Conservation (phyloP, 164 flowering plant species). For the Piper longum region DNA sequence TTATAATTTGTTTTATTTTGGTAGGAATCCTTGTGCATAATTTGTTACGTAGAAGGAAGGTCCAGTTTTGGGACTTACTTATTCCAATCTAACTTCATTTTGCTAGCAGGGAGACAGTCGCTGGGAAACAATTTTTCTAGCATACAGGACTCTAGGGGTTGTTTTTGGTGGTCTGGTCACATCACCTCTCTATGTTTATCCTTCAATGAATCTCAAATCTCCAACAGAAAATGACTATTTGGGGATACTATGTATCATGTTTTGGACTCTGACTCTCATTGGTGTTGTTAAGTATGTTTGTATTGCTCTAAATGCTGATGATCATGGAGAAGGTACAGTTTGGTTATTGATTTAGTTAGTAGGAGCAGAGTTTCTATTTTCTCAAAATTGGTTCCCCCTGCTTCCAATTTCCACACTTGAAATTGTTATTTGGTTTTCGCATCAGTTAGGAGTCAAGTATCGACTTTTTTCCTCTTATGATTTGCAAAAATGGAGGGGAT, state of each 20-base stretch:
- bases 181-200: slow-evolving; percentile 75
- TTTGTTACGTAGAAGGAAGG: background rate
- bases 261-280: slow-evolving; percentile 73
- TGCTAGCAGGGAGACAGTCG: background rate
- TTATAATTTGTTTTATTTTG: too few species aligned
- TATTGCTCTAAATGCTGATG: slow-evolving; percentile 71
- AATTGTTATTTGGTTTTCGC: too few species aligned
- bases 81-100: background rate
- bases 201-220: slow-evolving; percentile 62
- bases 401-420: too few species aligned
- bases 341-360: background rate
- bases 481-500: background rate
- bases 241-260: slow-evolving; percentile 66
- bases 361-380: too few species aligned
- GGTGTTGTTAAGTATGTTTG: slow-evolving; percentile 62
- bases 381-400: too few species aligned
- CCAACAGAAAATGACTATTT: slow-evolving; percentile 60
- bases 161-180: slow-evolving; percentile 83
- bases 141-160: slow-evolving; percentile 70
- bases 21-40: too few species aligned
- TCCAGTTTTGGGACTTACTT: background rate
- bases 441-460: too few species aligned
- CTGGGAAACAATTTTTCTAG: slow-evolving; percentile 29
- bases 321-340: slow-evolving; percentile 71
- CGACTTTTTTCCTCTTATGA: too few species aligned